Evolutionary conservation across 306 rosid genomes (phyloP).

Genomic region (Rubus idaeus): DNA sequence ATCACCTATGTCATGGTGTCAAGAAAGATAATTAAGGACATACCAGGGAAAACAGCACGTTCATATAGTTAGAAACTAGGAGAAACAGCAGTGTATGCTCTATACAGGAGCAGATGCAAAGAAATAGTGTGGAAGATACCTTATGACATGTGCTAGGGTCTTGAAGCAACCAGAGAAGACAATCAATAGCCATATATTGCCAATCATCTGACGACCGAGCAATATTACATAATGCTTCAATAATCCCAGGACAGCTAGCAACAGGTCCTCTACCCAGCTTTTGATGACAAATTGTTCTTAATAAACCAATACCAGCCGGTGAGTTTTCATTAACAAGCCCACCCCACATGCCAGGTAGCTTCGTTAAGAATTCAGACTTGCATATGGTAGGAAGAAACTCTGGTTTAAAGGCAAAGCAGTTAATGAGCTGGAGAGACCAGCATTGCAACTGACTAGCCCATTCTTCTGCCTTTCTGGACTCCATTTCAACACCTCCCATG

Average conservation of each 20-base stretch:
- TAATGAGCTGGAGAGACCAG: constrained; percentile 98
- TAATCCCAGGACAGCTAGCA: constrained; percentile 73
- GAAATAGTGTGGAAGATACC: constrained; percentile 43
- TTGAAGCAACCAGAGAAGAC: constrained; percentile 95
- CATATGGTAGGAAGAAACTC: constrained; percentile 92
- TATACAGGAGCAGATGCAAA: not conserved
- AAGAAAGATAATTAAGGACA: not conserved
- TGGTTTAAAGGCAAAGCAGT: constrained; percentile 92
- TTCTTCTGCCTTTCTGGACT: constrained; percentile 98
- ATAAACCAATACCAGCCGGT: constrained; percentile 93
- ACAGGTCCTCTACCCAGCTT: constrained; percentile 95
- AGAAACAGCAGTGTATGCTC: not conserved
- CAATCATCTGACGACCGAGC: constrained; percentile 95
- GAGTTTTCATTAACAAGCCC: constrained; percentile 98
- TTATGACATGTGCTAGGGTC: constrained; percentile 84
- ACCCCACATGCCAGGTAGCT: constrained; percentile 98
- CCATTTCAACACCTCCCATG: constrained; percentile 99
- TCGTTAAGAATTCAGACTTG: constrained; percentile 78
- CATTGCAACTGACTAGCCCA: constrained; percentile 99
- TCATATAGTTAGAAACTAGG: not conserved
- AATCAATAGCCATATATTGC: constrained; percentile 99
- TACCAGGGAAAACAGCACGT: not conserved
- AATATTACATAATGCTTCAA: constrained; percentile 90
- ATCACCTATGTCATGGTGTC: constrained; percentile 49
- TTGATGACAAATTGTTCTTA: constrained; percentile 93